A percentile compares a stretch with the other conserved stretches of the same genome.
phyloP scores from a whole-genome alignment of 2,329 filamentous ascomycete species.

The Cladosporium sp. region DNA sequence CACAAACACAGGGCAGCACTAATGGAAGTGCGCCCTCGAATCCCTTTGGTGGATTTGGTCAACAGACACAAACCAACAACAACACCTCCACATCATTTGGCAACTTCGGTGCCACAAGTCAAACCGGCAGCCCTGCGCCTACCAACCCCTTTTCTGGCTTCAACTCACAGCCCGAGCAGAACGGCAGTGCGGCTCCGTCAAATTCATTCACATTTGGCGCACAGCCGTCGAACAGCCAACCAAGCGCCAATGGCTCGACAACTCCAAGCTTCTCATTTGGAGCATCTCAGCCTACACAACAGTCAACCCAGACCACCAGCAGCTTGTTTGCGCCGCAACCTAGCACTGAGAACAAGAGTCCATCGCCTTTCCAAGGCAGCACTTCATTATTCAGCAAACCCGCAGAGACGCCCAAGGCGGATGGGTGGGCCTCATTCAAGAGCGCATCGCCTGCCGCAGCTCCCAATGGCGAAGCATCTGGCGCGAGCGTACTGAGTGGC shows the following conservation, averaged over 20 bases:
- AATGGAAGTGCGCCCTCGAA: constrained; percentile 12
- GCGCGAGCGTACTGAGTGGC: constrained; percentile 13
- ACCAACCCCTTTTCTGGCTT: constrained; percentile 8
- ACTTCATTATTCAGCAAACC: constrained; percentile 11
- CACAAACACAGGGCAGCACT: constrained; percentile 9
- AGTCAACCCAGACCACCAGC: constrained; percentile 5
- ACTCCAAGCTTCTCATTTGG: constrained; percentile 14
- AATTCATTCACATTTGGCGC: constrained; percentile 9
- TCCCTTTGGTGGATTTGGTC: constrained; percentile 15
- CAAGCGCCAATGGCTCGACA: constrained; percentile 3
- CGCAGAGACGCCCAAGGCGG: constrained; percentile 11
- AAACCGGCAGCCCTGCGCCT: constrained; percentile 1
- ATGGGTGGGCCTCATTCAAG: constrained; percentile 11
- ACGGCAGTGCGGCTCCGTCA: background rate
- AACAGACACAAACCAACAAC: constrained; percentile 9
- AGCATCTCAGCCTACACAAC: constrained; percentile 4
- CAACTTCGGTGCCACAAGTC: constrained; percentile 3
- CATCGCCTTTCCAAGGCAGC: constrained; percentile 1
- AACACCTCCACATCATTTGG: background rate
- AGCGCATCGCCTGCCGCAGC: constrained; percentile 3
- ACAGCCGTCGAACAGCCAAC: constrained; percentile 7
- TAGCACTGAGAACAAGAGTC: constrained; percentile 13
- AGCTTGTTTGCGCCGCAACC: constrained; percentile 10
- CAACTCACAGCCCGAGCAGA: background rate
- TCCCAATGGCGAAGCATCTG: background rate